A percentile compares a stretch with the other conserved stretches of the same genome.
These are phyloP conservation scores for Cladosporium cucumerinum DNA, from an alignment of 2,329 filamentous ascomycete genomes.

Conservation along the genomic window DNA sequence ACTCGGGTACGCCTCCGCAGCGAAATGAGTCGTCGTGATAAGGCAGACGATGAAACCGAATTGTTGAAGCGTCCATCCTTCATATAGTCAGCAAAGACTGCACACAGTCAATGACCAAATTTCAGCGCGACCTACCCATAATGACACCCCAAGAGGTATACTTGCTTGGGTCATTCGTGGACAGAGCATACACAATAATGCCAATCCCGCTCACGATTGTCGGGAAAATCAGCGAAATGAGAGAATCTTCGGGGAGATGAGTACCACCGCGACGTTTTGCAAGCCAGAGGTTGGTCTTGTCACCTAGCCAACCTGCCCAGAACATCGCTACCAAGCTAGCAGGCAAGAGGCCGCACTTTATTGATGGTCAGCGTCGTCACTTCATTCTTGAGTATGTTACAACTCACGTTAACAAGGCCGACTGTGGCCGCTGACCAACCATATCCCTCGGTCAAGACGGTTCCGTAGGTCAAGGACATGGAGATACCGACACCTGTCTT, in stretches of 20 bases:
- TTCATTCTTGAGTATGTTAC: background rate
- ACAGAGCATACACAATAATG: constrained; percentile 35
- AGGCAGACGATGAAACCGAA: constrained; percentile 29
- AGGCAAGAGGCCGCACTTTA: constrained; percentile 23
- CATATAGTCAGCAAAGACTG: constrained; percentile 24
- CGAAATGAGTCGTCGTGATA: constrained; percentile 33
- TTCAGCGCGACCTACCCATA: constrained; percentile 18
- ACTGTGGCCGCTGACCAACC: constrained; percentile 31
- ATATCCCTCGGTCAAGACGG: constrained; percentile 36
- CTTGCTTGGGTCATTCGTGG: constrained; percentile 25
- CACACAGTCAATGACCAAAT: background rate
- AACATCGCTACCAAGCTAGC: constrained; percentile 26
- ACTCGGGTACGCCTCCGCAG: constrained; percentile 29
- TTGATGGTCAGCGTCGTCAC: background rate
- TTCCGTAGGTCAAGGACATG: constrained; percentile 40
- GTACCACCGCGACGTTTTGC: constrained; percentile 35
- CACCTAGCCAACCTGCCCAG: constrained; percentile 27
- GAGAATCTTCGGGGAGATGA: constrained; percentile 37
- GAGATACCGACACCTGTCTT: constrained; percentile 26
- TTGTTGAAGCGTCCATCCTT: constrained; percentile 33
- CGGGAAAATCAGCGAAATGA: constrained; percentile 35
- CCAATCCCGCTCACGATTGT: constrained; percentile 33
- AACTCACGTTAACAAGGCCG: constrained; percentile 25
- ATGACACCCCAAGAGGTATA: constrained; percentile 26
- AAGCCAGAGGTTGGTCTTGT: constrained; percentile 29